Evolutionary conservation across 176 grass and related monocot genomes (phyloP).

Genomic region (Musa beccarii): DNA sequence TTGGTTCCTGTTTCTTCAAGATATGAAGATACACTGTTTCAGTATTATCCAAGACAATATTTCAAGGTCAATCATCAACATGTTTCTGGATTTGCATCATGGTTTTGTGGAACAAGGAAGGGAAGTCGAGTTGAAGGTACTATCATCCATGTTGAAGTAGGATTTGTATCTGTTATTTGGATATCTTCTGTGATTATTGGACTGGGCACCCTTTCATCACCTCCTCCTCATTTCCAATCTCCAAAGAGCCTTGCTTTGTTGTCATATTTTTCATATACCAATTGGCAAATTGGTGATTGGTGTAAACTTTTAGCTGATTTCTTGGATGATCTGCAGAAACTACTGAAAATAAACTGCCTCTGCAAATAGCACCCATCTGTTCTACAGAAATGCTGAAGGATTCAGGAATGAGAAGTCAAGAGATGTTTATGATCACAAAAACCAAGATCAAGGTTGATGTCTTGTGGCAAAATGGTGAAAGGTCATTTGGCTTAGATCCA

Average conservation of each 20-base stretch:
- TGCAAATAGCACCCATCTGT: conserved; percentile 20
- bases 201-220: conserved; percentile 42
- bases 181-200: conserved; percentile 63
- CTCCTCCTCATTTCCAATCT: conserved; percentile 56
- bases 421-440: conserved; percentile 66
- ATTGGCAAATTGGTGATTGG: conserved; percentile 97
- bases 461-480: conserved; percentile 76
- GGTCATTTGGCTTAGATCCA: conserved; percentile 64
- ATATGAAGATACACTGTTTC: conserved; percentile 65
- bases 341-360: conserved; percentile 24
- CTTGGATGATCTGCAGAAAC: conserved; percentile 6
- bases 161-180: conserved; percentile 70
- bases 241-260: conserved; percentile 59
- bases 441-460: conserved; percentile 72
- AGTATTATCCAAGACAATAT: conserved; percentile 74
- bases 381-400: conserved; percentile 23
- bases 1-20: conserved; percentile 53
- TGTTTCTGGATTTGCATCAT: conserved; percentile 45
- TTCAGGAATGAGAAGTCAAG: conserved; percentile 20
- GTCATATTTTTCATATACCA: conserved; percentile 67
- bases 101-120: conserved; percentile 74
- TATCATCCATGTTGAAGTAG: conserved; percentile 64
- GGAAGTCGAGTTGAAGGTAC: conserved; percentile 47
- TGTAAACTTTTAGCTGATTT: conserved; percentile 45
- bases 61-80: conserved; percentile 46